Conservation (phyloP, 768 basidiomycete genomes). For the Mycena floridula region DNA sequence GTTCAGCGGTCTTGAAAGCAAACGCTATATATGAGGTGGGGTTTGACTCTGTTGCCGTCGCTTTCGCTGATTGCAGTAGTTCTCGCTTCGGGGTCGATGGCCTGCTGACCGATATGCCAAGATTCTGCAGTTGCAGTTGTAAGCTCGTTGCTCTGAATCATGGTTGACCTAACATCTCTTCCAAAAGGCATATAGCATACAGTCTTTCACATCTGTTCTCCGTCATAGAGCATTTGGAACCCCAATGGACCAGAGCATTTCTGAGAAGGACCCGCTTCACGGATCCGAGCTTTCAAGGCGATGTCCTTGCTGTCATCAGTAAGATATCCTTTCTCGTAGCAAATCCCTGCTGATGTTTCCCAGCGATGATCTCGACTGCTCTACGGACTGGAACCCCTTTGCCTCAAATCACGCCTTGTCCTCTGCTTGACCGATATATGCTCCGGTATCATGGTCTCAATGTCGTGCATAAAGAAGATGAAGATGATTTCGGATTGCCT, state of each 20-base stretch:
- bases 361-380: conserved; percentile 73
- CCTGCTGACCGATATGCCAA: conserved; percentile 72
- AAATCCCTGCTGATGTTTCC: neutral
- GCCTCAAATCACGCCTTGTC: conserved; percentile 85
- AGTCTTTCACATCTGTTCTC: conserved; percentile 71
- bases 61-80: conserved; percentile 30
- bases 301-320: conserved; percentile 80
- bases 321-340: conserved; percentile 13
- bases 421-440: conserved; percentile 45
- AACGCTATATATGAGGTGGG: conserved; percentile 67
- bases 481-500: conserved; percentile 73
- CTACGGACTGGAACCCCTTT: conserved; percentile 69
- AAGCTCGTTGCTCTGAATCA: conserved; percentile 11
- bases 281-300: conserved; percentile 80
- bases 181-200: conserved; percentile 56
- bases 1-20: conserved; percentile 46
- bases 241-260: conserved; percentile 73
- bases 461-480: conserved; percentile 62
- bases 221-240: conserved; percentile 65
- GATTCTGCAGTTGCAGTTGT: conserved; percentile 66
- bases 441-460: conserved; percentile 51
- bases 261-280: conserved; percentile 67
- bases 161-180: neutral
- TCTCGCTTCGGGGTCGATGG: conserved; percentile 75
- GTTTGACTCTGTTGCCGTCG: neutral